phyloP scores from a whole-genome alignment of 108 stramenopile species.

The Cyclotella cryptica region DNA sequence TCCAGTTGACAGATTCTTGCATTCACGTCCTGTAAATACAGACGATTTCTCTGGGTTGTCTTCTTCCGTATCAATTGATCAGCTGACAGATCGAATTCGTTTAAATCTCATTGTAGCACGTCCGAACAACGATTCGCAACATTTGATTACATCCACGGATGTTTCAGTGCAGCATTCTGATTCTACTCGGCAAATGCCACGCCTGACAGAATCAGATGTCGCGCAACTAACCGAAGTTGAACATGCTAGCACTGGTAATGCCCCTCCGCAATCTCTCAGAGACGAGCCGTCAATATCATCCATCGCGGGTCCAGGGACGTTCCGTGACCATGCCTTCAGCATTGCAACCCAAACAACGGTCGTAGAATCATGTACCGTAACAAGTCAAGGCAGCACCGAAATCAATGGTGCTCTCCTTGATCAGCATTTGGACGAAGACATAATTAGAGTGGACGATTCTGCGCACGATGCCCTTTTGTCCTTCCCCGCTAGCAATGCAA shows the following conservation, averaged over 20 bases:
- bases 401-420: not conserved
- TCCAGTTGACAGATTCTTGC: not conserved
- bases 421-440: not conserved
- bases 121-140: not conserved
- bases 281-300: constrained; percentile 58
- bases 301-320: constrained; percentile 56
- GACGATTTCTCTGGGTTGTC: not conserved
- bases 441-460: not conserved
- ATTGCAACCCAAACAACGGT: constrained; percentile 38
- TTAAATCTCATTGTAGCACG: too few relatives aligned
- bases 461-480: not conserved
- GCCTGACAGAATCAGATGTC: constrained; percentile 76
- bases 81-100: too few relatives aligned
- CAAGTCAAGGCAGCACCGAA: constrained; percentile 19
- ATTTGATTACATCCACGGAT: constrained; percentile 5
- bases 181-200: constrained; percentile 51
- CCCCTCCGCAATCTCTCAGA: constrained; percentile 68
- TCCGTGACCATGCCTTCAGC: constrained; percentile 39
- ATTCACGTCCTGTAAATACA: not conserved
- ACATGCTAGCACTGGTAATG: constrained; percentile 73
- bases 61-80: not conserved
- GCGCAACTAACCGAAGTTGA: constrained; percentile 78
- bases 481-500: constrained; percentile 6
- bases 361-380: constrained; percentile 37
- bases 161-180: not conserved